These are phyloP conservation scores for Cutaneotrichosporon sp. DNA, from an alignment of 1,284 basidiomycete genomes.

Conservation along the genomic window DNA sequence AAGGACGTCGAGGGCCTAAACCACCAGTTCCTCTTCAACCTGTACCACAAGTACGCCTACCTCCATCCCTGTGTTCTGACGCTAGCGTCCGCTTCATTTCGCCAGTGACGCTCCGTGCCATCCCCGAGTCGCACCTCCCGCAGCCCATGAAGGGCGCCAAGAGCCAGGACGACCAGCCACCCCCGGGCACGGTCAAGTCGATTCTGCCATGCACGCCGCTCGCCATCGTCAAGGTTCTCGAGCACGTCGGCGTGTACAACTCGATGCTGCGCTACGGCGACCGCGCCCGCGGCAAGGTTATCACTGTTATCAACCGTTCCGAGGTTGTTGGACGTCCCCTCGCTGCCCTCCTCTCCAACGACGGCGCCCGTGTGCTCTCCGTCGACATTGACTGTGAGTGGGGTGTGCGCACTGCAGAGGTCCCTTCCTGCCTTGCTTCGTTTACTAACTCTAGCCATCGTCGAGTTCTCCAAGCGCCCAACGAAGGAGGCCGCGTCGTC, in stretches of 20 bases:
- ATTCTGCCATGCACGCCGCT: conserved; percentile 96
- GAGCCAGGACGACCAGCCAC: conserved; percentile 51
- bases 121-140: conserved; percentile 38
- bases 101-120: conserved; percentile 46
- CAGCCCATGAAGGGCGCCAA: conserved; percentile 21
- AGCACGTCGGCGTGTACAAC: conserved; percentile 89
- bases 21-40: conserved; percentile 92
- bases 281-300: conserved; percentile 60
- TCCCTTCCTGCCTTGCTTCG: no score
- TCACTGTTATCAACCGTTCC: conserved; percentile 34
- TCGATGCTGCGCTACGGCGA: conserved; percentile 86
- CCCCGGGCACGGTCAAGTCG: conserved; percentile 53
- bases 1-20: conserved; percentile 98
- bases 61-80: neutral
- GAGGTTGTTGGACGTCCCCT: conserved; percentile 91
- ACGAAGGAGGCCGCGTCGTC: conserved; percentile 36
- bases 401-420: neutral
- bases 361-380: conserved; percentile 86
- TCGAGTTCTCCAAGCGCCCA: conserved; percentile 87
- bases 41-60: conserved; percentile 80
- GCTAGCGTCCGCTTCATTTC: conserved; percentile 62
- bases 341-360: conserved; percentile 83
- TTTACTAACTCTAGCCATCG: conserved; percentile 46
- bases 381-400: conserved; percentile 76
- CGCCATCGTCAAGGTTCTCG: conserved; percentile 91